Evolutionary conservation across 257 asterid genomes (phyloP).

Genomic region (Nicotiana benthamiana): DNA sequence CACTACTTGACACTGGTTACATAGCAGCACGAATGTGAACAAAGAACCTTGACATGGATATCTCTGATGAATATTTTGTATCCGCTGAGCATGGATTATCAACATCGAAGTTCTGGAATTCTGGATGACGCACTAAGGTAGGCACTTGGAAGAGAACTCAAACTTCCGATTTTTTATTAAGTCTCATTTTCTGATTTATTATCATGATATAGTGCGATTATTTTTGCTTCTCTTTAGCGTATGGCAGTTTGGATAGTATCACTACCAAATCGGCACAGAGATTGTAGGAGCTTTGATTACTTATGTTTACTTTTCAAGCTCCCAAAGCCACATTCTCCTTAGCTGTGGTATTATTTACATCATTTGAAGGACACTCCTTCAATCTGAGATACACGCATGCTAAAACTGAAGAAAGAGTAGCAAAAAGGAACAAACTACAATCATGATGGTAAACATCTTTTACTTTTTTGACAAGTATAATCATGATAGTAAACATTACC

Average conservation of each 20-base stretch:
- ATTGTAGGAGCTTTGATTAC: neutral
- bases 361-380: neutral
- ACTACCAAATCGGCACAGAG: neutral
- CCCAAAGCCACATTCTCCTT: neutral
- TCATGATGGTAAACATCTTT: neutral
- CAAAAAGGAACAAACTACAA: neutral
- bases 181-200: neutral
- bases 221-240: neutral
- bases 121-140: neutral
- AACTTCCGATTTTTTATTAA: neutral
- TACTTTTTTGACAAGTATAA: neutral
- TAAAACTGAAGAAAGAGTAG: neutral
- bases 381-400: neutral
- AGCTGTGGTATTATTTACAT: neutral
- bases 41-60: neutral
- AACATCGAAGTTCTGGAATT: neutral
- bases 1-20: neutral
- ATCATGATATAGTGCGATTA: neutral
- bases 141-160: neutral
- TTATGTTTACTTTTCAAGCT: neutral
- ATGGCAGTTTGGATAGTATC: neutral
- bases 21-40: neutral
- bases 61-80: neutral
- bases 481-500: neutral
- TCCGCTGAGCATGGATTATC: neutral